These are phyloP conservation scores for Porosira glacialis DNA, from an alignment of 352 stramenopile species.

Conservation along the genomic window DNA sequence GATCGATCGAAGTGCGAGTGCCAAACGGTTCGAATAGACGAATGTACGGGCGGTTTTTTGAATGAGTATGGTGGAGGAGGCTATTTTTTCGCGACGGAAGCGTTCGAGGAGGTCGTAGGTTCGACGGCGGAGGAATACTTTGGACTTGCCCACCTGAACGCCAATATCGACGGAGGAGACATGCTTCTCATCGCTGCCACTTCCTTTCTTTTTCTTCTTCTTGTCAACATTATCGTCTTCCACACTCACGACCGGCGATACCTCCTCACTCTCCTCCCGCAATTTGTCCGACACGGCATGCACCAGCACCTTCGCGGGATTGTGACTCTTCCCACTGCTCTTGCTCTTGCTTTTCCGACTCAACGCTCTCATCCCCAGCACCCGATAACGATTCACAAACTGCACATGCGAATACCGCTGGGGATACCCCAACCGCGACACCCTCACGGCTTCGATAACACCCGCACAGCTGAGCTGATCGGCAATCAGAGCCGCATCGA, in stretches of 20 bases:
- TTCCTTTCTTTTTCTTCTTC: slow-evolving; percentile 75
- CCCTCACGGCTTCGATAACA: slow-evolving; percentile 94
- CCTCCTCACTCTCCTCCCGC: slow-evolving; percentile 58
- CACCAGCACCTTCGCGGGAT: slow-evolving; percentile 74
- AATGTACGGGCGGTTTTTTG: slow-evolving; percentile 59
- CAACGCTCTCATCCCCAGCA: slow-evolving; percentile 52
- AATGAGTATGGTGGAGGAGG: slow-evolving; percentile 52
- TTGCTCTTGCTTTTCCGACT: slow-evolving; percentile 55
- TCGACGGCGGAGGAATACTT: slow-evolving; percentile 78
- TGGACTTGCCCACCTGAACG: slow-evolving; percentile 83
- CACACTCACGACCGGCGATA: slow-evolving; percentile 22
- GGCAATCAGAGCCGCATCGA: slow-evolving; percentile 86
- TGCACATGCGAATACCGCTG: slow-evolving; percentile 87
- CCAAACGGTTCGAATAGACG: slow-evolving; percentile 47
- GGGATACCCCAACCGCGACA: slow-evolving; percentile 92
- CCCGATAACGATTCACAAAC: slow-evolving; percentile 80
- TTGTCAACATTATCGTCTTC: slow-evolving; percentile 65
- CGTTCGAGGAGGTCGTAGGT: slow-evolving; percentile 78
- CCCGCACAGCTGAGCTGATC: slow-evolving; percentile 91
- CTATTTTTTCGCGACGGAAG: slow-evolving; percentile 55
- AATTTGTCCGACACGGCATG: slow-evolving; percentile 72
- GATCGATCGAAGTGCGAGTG: slow-evolving; percentile 40
- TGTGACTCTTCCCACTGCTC: slow-evolving; percentile 73
- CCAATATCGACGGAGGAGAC: slow-evolving; percentile 77
- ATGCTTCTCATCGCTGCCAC: slow-evolving; percentile 67